A percentile compares a stretch with the other conserved stretches of the same genome.
Conservation (phyloP, 2,329 filamentous ascomycete species). For the Pseudogymnoascus sp. region DNA sequence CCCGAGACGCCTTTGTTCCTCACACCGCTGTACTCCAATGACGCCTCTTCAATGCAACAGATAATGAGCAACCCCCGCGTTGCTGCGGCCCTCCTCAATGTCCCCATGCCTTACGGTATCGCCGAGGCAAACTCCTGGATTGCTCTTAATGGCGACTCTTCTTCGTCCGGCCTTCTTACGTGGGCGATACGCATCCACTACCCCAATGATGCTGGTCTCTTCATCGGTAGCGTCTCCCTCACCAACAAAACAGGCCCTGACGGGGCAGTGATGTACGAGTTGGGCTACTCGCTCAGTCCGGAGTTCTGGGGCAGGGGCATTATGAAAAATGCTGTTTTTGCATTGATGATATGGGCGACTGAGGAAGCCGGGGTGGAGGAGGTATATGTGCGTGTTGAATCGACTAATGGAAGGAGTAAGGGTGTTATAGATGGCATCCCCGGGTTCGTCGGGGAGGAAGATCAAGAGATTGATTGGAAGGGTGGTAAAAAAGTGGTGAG, state of each 20-base stretch:
- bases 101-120: constrained; percentile 2
- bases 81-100: not conserved
- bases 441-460: not conserved
- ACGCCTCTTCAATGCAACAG: not conserved
- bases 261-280: not conserved
- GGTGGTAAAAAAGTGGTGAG: not conserved
- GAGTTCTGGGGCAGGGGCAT: constrained; percentile 3
- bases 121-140: constrained; percentile 4
- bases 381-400: constrained; percentile 7
- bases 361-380: not conserved
- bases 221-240: not conserved
- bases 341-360: not conserved
- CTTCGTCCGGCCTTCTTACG: not conserved
- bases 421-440: not conserved
- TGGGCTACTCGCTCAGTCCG: constrained; percentile 7
- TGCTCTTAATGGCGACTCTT: not conserved
- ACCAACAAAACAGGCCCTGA: not conserved
- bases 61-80: not conserved
- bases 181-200: constrained; percentile 1
- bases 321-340: not conserved
- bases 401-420: constrained; percentile 1
- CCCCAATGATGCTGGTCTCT: not conserved
- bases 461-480: constrained; percentile 4
- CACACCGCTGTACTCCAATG: not conserved
- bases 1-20: constrained; percentile 1